phyloP scores from a whole-genome alignment of 2,329 filamentous ascomycete genomes.

The Pseudopithomyces chartarum region DNA sequence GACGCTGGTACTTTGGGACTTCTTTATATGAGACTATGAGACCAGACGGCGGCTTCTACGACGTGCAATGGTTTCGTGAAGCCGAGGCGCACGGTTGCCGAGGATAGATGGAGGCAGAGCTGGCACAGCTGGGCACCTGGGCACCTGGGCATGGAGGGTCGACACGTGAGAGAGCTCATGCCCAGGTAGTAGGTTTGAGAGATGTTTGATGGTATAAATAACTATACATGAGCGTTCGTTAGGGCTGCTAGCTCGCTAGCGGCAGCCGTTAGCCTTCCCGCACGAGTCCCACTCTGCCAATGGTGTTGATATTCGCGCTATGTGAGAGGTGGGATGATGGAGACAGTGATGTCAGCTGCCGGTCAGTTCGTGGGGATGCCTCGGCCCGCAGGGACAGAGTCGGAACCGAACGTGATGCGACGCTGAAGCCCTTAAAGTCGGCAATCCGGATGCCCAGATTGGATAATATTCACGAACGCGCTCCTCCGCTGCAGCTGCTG shows the following conservation, averaged over 20 bases:
- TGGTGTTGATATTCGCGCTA: constrained; percentile 16
- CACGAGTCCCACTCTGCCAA: background rate
- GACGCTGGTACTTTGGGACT: constrained; percentile 55
- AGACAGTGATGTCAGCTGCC: constrained; percentile 24
- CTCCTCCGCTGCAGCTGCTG: background rate
- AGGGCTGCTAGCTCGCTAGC: constrained; percentile 4
- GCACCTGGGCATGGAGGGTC: background rate
- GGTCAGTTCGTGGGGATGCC: background rate
- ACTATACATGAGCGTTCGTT: constrained; percentile 3
- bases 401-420: constrained; percentile 9
- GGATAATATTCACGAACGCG: background rate
- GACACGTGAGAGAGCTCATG: background rate
- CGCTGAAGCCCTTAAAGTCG: constrained; percentile 17
- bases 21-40: constrained; percentile 47
- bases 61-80: background rate
- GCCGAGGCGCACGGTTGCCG: background rate
- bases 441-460: constrained; percentile 14
- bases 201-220: no score
- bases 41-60: background rate
- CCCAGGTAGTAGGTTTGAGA: no score
- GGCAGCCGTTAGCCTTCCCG: background rate
- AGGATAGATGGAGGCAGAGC: no score
- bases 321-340: constrained; percentile 28
- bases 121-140: no score
- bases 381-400: constrained; percentile 2